phyloP scores from a whole-genome alignment of 2,329 filamentous ascomycete genomes.

The Verticillium albo-atrum region DNA sequence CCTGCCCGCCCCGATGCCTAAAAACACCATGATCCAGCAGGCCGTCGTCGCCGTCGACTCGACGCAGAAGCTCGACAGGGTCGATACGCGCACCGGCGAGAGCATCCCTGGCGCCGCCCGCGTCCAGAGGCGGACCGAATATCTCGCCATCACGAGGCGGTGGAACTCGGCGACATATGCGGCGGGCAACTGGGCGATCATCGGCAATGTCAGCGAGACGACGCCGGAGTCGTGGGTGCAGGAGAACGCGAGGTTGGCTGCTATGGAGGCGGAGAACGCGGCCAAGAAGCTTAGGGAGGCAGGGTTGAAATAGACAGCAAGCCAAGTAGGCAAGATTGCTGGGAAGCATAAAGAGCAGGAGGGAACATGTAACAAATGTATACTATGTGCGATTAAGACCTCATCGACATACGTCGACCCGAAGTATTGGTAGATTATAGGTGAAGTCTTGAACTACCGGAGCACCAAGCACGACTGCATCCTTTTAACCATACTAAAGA shows the following conservation, averaged over 20 bases:
- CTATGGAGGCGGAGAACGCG: constrained; percentile 17
- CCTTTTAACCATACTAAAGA: too few species aligned
- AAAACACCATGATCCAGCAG: constrained; percentile 42
- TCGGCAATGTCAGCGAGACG: constrained; percentile 57
- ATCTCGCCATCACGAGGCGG: constrained; percentile 55
- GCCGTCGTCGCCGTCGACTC: constrained; percentile 57
- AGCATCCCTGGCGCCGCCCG: constrained; percentile 42
- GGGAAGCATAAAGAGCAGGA: constrained; percentile 11
- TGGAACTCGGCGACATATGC: constrained; percentile 41
- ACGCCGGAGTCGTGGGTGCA: constrained; percentile 35
- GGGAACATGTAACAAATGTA: neutral
- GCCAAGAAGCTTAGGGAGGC: constrained; percentile 18
- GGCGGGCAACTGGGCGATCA: constrained; percentile 55
- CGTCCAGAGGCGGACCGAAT: constrained; percentile 55
- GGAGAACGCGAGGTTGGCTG: constrained; percentile 28
- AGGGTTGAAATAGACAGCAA: constrained; percentile 21
- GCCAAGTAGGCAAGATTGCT: constrained; percentile 9
- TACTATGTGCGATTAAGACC: constrained; percentile 1
- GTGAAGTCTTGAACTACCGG: too few species aligned
- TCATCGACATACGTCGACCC: too few species aligned
- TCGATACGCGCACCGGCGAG: constrained; percentile 28
- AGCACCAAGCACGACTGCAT: too few species aligned
- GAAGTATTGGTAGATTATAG: too few species aligned
- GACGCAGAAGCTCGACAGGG: constrained; percentile 47
- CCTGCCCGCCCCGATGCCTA: constrained; percentile 37